These are phyloP conservation scores for Agrostemma githago DNA, from an alignment of 148 eudicot genomes.

Conservation along the genomic window DNA sequence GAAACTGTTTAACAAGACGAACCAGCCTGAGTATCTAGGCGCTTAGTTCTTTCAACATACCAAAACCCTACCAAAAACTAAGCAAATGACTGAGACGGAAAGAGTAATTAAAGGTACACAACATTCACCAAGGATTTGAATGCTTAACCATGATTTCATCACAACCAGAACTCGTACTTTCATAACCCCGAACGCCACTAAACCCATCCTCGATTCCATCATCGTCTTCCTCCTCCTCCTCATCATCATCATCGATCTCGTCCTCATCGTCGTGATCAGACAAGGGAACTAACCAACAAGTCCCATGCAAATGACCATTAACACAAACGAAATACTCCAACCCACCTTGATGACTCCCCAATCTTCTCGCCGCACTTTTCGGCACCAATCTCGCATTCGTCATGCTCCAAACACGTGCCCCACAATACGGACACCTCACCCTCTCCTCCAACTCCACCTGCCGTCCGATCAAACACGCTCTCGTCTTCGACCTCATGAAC, in stretches of 20 bases:
- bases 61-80: constrained; percentile 4
- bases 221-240: constrained; percentile 12
- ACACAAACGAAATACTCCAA: constrained; percentile 72
- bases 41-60: not conserved
- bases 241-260: constrained; percentile 18
- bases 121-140: not conserved
- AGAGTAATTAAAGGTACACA: too few species aligned
- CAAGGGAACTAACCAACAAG: constrained; percentile 63
- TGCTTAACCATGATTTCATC: constrained; percentile 6
- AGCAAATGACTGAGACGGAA: too few species aligned
- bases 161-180: not conserved
- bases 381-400: constrained; percentile 56
- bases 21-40: not conserved
- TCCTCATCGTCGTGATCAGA: constrained; percentile 36
- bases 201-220: too few species aligned
- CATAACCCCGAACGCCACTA: not conserved
- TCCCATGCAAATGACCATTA: constrained; percentile 77
- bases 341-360: constrained; percentile 56
- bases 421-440: constrained; percentile 69
- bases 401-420: constrained; percentile 89
- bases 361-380: constrained; percentile 54
- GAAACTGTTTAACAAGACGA: not conserved
- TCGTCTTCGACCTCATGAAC: constrained; percentile 53
- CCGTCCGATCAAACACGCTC: constrained; percentile 48
- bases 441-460: constrained; percentile 54